phyloP scores from a whole-genome alignment of 371 early-diverging fungal species.

The Saksenaea vasiformis region DNA sequence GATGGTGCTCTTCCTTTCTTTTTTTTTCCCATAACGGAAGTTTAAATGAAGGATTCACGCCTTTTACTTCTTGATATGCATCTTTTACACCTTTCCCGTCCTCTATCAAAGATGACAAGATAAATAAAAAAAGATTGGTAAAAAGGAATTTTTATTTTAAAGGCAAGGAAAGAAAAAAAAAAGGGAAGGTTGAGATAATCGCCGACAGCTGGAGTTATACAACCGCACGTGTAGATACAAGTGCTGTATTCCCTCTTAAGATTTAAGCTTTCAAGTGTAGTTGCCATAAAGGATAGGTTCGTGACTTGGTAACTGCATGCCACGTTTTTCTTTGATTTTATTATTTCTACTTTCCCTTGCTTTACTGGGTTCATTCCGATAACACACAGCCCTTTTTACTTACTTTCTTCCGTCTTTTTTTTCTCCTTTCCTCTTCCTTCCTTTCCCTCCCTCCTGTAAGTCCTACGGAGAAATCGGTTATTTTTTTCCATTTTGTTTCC shows the following conservation, averaged over 20 bases:
- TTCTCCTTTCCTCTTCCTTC: background rate
- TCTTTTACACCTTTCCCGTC: too few species aligned
- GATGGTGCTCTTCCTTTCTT: too few species aligned
- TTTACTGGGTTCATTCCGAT: background rate
- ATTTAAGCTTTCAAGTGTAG: background rate
- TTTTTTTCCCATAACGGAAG: too few species aligned
- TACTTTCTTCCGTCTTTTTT: too few species aligned
- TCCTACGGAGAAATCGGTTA: background rate
- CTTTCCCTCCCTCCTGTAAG: background rate
- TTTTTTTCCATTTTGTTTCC: background rate
- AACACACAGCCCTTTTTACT: background rate
- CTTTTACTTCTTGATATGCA: too few species aligned
- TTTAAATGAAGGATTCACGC: too few species aligned
- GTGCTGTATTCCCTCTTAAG: conserved; percentile 4
- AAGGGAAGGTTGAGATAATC: background rate
- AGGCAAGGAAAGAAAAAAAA: background rate
- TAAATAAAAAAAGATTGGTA: too few species aligned
- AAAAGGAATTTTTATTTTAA: background rate
- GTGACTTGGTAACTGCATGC: background rate
- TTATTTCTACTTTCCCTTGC: background rate
- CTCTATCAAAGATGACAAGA: too few species aligned
- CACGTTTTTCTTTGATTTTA: background rate
- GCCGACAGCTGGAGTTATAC: background rate
- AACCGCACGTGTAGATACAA: background rate
- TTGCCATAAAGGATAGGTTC: background rate